Conservation (phyloP, 2,329 filamentous ascomycete species). For the Ramularia endophylla region DNA sequence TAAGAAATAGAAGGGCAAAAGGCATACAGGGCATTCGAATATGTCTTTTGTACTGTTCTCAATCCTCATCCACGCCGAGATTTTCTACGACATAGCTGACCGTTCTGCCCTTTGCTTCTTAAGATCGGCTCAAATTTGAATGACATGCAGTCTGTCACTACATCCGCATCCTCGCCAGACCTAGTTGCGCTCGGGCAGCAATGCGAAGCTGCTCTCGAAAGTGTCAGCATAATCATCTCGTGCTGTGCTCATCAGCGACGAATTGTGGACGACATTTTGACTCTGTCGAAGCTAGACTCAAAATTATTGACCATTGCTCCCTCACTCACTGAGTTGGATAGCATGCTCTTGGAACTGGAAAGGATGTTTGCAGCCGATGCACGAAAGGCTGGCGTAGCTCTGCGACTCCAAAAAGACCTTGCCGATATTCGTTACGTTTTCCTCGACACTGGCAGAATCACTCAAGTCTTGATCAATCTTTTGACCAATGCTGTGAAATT, state of each 20-base stretch:
- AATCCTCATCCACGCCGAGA: no score
- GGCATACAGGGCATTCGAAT: no score
- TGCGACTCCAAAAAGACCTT: conserved; percentile 4
- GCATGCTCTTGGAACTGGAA: conserved; percentile 14
- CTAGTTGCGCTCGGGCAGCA: conserved; percentile 1
- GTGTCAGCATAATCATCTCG: conserved; percentile 34
- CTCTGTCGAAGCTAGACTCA: conserved; percentile 38
- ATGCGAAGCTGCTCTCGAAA: conserved; percentile 9
- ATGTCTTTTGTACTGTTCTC: no score
- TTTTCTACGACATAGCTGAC: no score
- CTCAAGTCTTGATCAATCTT: conserved; percentile 25
- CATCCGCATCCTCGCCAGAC: background rate
- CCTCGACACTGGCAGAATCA: conserved; percentile 19
- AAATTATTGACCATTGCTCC: conserved; percentile 32
- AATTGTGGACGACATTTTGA: conserved; percentile 42
- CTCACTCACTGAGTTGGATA: conserved; percentile 11
- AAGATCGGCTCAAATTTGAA: conserved; percentile 17
- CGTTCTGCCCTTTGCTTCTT: no score
- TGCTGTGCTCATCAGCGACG: conserved; percentile 40
- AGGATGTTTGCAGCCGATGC: conserved; percentile 23
- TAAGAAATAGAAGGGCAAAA: no score
- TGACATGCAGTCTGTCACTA: conserved; percentile 7
- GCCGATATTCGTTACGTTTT: conserved; percentile 14
- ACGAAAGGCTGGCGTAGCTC: conserved; percentile 14
- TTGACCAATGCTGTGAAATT: conserved; percentile 27